Evolutionary conservation across 305 asterid genomes (phyloP), one percentile per base, ranked within the genome.

Genomic region (Striga hermonthica): DNA sequence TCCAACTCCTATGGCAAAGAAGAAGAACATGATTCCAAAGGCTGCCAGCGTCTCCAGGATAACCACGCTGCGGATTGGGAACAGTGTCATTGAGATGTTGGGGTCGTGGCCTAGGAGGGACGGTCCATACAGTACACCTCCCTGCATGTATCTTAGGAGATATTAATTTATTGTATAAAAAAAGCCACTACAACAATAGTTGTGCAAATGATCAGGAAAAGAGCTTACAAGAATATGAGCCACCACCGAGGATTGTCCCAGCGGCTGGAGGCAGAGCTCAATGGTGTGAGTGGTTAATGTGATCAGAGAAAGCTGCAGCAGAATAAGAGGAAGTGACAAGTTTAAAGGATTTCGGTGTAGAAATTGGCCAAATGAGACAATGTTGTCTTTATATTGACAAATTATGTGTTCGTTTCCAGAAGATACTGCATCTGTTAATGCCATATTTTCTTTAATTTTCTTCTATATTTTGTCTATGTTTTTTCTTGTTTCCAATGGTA

Each of bases 71-170:
- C 87, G 68, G 0, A 62, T 38, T 0, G 96, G 96, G 56, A 91
- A 91, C 7, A 91, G 31, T 0, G 4, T 6, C 0, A 45, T 10
- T 12, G 84, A 81, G 58, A 83, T 7, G 44, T 55, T 0, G 0
- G 53, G 53, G 0, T 57, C 13, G 60, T 75, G 85, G 7, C 95
- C 89, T 14, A 91, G 59, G 3, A 83, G 2, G n/a, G 97, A 88
- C 63, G 95, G 95, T 4, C 97, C 97, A 34, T 79, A 81, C 1
- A 88, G 5, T 48, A 90, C 67, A 0, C 96, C 97, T 9, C 93
- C 88, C 96, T 90, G 77, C 28, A 7, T 3, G 37, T 3, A 50
- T 9, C 13, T 9, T 11, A 7, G n/a, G 10, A 49, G 4, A 41
- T 41, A 5, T 41, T 41, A 41, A 6, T 41, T 41, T 41, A 10